These are phyloP conservation scores for Daldinia vernicosa DNA, from an alignment of 495 filamentous ascomycete species.

Conservation along the genomic window DNA sequence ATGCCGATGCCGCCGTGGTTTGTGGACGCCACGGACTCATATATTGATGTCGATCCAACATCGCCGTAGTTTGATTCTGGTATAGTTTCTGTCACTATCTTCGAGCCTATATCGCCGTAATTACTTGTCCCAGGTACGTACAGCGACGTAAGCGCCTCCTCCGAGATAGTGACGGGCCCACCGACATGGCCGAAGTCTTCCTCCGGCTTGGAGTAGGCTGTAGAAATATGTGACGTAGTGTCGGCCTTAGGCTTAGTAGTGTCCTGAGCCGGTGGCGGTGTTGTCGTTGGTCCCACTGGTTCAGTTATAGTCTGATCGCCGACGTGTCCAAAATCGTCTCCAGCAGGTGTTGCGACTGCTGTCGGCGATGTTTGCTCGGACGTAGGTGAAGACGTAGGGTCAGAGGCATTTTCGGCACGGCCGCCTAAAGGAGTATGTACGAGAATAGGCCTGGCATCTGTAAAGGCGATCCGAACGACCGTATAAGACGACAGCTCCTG, in stretches of 20 bases:
- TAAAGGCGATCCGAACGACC: background rate
- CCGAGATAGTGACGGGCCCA: conserved; percentile 16
- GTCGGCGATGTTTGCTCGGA: background rate
- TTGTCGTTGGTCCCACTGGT: background rate
- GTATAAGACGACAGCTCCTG: conserved; percentile 5
- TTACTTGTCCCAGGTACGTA: background rate
- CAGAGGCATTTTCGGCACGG: conserved; percentile 10
- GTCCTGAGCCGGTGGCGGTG: background rate
- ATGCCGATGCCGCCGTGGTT: conserved; percentile 28
- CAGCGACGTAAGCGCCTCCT: background rate
- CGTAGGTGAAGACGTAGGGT: background rate
- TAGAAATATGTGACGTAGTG: background rate
- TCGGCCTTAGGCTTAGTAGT: background rate
- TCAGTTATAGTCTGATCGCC: conserved; percentile 16
- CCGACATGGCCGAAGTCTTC: conserved; percentile 26
- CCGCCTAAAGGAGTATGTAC: background rate
- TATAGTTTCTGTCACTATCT: conserved; percentile 18
- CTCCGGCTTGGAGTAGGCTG: conserved; percentile 9
- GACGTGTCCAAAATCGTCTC: conserved; percentile 15
- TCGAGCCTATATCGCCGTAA: conserved; percentile 28
- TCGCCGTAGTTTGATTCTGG: conserved; percentile 26
- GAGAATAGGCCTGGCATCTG: background rate
- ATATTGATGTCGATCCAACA: conserved; percentile 12
- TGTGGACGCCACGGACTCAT: background rate
- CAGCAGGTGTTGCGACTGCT: background rate